A percentile compares a stretch with the other conserved stretches of the same genome.
Conservation (phyloP, 2,329 filamentous ascomycete genomes). For the Apiospora phragmitis region DNA sequence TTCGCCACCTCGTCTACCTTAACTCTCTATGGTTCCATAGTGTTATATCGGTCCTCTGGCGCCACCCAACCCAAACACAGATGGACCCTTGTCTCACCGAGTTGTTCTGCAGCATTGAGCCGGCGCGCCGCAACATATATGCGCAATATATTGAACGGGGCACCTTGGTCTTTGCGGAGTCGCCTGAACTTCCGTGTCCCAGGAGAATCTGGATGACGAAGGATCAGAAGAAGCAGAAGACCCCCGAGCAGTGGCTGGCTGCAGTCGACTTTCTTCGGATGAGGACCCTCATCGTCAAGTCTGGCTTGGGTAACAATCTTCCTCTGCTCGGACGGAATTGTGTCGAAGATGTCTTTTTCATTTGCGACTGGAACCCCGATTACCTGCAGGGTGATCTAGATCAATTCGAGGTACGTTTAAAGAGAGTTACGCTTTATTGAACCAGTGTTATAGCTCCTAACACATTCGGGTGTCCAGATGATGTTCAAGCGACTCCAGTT, state of each 20-base stretch:
- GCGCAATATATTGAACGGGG: neutral
- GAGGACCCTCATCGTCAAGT: neutral
- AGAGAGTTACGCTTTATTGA: too few species aligned
- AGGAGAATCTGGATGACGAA: neutral
- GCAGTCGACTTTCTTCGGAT: neutral
- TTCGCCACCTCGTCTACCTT: neutral
- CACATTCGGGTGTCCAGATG: too few species aligned
- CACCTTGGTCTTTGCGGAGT: neutral
- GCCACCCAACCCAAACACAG: neutral
- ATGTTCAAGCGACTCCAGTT: too few species aligned
- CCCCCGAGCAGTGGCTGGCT: neutral
- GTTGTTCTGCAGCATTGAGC: neutral
- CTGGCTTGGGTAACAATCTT: too few species aligned
- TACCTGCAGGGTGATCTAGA: neutral
- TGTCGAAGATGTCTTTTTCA: neutral
- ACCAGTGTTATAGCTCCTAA: too few species aligned
- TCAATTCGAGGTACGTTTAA: neutral
- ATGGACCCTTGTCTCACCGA: neutral
- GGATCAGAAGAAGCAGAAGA: neutral
- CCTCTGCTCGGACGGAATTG: neutral
- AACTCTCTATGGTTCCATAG: neutral
- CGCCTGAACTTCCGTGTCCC: too few species aligned
- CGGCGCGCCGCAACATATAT: neutral
- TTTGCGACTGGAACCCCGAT: too few species aligned
- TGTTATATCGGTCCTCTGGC: neutral